phyloP scores from a whole-genome alignment of 2,329 filamentous ascomycete genomes.

The Penicillium sumatraense region DNA sequence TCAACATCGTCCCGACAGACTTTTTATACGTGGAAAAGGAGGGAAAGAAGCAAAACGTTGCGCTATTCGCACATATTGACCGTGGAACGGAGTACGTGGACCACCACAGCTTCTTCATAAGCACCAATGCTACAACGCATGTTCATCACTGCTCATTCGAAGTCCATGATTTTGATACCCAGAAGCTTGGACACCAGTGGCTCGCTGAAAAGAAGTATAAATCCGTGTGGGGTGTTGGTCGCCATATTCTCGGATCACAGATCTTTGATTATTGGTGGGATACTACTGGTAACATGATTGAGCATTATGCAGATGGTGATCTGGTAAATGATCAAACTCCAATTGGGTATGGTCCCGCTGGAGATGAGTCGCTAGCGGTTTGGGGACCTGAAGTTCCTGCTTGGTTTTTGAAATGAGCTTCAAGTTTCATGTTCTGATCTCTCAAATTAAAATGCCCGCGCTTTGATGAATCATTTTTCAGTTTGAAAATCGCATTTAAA shows the following conservation, averaged over 20 bases:
- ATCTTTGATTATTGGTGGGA: conserved; percentile 61
- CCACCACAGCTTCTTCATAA: conserved; percentile 60
- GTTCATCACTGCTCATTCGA: conserved; percentile 58
- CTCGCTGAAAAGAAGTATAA: conserved; percentile 51
- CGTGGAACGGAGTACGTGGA: conserved; percentile 52
- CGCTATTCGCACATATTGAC: conserved; percentile 57
- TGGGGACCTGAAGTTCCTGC: conserved; percentile 43
- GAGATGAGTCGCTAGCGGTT: conserved; percentile 38
- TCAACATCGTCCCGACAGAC: conserved; percentile 38
- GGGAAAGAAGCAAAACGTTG: conserved; percentile 33
- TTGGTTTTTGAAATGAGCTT: conserved; percentile 38
- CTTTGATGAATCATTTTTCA: too few species aligned
- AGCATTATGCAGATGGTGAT: conserved; percentile 59
- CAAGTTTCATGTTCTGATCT: background rate
- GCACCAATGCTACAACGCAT: conserved; percentile 36
- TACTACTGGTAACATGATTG: conserved; percentile 29
- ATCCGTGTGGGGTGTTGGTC: conserved; percentile 56
- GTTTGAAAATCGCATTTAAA: background rate
- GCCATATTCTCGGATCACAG: conserved; percentile 57
- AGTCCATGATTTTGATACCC: conserved; percentile 58
- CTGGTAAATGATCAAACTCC: conserved; percentile 50
- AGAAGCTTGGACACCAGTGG: conserved; percentile 58
- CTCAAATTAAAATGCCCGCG: background rate
- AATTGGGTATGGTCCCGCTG: conserved; percentile 37
- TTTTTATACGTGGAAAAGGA: conserved; percentile 32